Evolutionary conservation across 2,329 filamentous ascomycete species (phyloP).

Genomic region (Fusarium beomiforme): DNA sequence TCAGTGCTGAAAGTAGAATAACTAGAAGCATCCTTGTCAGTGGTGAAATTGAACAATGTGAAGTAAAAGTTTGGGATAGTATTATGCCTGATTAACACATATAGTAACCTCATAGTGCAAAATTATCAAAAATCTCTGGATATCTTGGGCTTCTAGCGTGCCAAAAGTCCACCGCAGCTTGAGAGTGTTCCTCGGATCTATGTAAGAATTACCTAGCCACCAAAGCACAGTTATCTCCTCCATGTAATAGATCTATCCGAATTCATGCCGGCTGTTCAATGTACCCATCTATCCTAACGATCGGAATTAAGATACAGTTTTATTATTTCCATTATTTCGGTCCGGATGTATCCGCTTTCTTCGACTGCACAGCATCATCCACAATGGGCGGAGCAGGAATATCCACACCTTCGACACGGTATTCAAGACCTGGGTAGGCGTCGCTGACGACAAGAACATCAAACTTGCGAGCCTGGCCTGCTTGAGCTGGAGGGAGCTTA

Average conservation of each 20-base stretch:
- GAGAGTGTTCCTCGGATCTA: background rate
- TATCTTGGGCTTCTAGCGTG: background rate
- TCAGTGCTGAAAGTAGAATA: background rate
- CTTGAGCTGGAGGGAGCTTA: constrained; percentile 64
- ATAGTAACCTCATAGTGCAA: background rate
- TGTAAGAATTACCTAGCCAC: background rate
- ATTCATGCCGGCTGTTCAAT: constrained; percentile 5
- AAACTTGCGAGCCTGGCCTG: constrained; percentile 66
- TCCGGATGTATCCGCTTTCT: constrained; percentile 46
- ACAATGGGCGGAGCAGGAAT: constrained; percentile 62
- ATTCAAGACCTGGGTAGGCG: constrained; percentile 81
- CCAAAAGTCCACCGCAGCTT: background rate
- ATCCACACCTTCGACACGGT: constrained; percentile 59
- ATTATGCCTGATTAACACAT: background rate
- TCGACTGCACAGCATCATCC: constrained; percentile 57
- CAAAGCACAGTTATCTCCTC: background rate
- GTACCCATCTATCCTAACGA: background rate
- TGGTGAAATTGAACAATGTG: background rate
- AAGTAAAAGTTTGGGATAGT: background rate
- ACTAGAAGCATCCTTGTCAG: background rate
- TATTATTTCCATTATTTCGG: constrained; percentile 18
- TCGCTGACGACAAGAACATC: constrained; percentile 86
- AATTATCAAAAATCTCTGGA: background rate
- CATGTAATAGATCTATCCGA: background rate
- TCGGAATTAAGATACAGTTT: background rate